Evolutionary conservation across 2,329 filamentous ascomycete species (phyloP), one percentile per base, ranked within the genome.

Genomic region (Cladosporium phlei): DNA sequence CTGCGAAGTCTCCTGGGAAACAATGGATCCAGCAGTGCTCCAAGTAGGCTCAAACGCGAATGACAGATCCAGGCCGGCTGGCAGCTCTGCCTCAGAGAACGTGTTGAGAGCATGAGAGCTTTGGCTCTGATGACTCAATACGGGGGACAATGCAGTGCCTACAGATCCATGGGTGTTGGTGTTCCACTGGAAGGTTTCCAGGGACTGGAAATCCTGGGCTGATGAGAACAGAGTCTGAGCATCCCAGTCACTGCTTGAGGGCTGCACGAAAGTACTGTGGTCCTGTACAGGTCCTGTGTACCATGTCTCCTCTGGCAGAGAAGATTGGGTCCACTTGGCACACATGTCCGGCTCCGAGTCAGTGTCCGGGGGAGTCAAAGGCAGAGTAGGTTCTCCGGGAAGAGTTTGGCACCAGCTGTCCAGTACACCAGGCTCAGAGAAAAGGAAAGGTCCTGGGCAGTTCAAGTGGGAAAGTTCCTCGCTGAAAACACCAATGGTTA

Each of bases 111-210:
- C 58, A 46, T 58, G 60, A 53, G 57, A 54, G 51, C 52, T 63
- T 54, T 61, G 59, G 61, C 61, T 63, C 52, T 59, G 56, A 52
- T 63, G 53, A 55, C 61, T 63, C 58, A 62, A 56, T 51, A 56
- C 60, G 49, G 61, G 61, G 55, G 61, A 63, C 59, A 61, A 54
- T 45, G 57, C 60, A 51, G 51, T 43, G 35, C 59, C 60, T 64
- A 64, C 61, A 59, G 59, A 46, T 53, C 55, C 57, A 24, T 55
- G 52, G 46, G 55, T 49, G 35, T 30, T 44, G 39, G 30, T 38
- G 35, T 20, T 47, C 44, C 44, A 47, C 11, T 33, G 29, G 34
- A 47, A 38, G 20, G 44, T 35, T 39, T 47, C 44, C 44, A 39
- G 22, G n/a, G 34, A 28, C 32, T 35, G 32, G 24, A 45, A 45